phyloP scores from a whole-genome alignment of 208 protist genomes.

The Naegleria fowleri region DNA sequence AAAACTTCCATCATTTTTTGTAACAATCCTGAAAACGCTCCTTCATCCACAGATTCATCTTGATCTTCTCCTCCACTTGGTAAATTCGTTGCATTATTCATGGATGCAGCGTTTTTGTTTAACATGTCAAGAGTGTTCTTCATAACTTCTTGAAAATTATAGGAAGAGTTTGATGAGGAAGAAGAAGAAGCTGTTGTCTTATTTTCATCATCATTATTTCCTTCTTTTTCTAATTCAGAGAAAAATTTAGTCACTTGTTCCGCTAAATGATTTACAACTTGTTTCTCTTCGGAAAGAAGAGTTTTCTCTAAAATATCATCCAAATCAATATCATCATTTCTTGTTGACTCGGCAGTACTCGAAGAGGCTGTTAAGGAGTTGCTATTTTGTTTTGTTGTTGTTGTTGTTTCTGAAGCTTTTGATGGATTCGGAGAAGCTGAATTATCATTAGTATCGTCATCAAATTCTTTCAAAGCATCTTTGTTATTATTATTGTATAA shows the following conservation, averaged over 20 bases:
- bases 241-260: conserved; percentile 6
- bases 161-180: too few relatives aligned
- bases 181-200: too few relatives aligned
- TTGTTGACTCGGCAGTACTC: background rate
- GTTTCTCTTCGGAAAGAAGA: background rate
- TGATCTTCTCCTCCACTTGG: background rate
- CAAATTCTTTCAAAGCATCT: conserved; percentile 25
- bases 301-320: conserved; percentile 18
- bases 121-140: background rate
- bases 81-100: background rate
- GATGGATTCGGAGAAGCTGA: background rate
- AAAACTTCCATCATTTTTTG: conserved; percentile 21
- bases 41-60: background rate
- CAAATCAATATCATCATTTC: background rate
- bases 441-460: background rate
- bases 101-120: background rate
- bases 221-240: background rate
- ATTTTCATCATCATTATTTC: background rate
- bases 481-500: background rate
- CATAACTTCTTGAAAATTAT: background rate
- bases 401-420: background rate
- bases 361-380: too few relatives aligned
- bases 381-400: background rate
- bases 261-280: background rate
- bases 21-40: background rate